Evolutionary conservation across 1,284 basidiomycete genomes (phyloP), one percentile per base, ranked within the genome.

Genomic region (Hymenochaete sp.): DNA sequence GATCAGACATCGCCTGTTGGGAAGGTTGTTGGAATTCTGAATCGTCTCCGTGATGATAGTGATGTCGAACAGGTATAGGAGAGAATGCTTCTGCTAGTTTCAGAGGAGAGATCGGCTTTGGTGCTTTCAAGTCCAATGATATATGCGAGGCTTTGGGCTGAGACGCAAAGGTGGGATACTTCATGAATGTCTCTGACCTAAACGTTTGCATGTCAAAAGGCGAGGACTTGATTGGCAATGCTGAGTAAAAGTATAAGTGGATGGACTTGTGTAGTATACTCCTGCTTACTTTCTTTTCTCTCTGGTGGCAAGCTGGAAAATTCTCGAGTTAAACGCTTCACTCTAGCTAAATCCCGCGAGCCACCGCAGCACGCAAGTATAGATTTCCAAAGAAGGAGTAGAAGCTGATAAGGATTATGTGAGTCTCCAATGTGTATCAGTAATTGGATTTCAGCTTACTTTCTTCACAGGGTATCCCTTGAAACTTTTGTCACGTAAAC

Each of bases 391-490:
- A 97, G 68, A 1, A 98, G 77, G n/a, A 98, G 75, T 13, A 98
- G 75, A 2, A 98, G 75, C 89, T 93, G 59, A 32, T 39, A 27
- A 48, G 31, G 39, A 48, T 3, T 24, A 3, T 16, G 14, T 13
- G 14, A 32, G 14, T 5, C 45, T 49, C 32, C 18, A 49, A 45
- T 31, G 32, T 35, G 13, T 4, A 40, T 27, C 14, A 32, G 25
- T 10, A 27, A 38, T 28, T 27, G 40, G 37, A 19, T 21, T 41
- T 28, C 44, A 37, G 44, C 59, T 28, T 50, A 88, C 90, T 75
- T 96, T 96, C 67, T 96, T 97, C 53, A 95, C 87, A 0, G 93
- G 93, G 62, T 96, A 97, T 1, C 92, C 92, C 59, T 90, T 93
- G 3, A 92, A 87, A 57, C 86, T 89, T 67, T 92, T 93, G 59